phyloP scores from a whole-genome alignment of 1,284 basidiomycete species.

The Moesziomyces parantarcticus region DNA sequence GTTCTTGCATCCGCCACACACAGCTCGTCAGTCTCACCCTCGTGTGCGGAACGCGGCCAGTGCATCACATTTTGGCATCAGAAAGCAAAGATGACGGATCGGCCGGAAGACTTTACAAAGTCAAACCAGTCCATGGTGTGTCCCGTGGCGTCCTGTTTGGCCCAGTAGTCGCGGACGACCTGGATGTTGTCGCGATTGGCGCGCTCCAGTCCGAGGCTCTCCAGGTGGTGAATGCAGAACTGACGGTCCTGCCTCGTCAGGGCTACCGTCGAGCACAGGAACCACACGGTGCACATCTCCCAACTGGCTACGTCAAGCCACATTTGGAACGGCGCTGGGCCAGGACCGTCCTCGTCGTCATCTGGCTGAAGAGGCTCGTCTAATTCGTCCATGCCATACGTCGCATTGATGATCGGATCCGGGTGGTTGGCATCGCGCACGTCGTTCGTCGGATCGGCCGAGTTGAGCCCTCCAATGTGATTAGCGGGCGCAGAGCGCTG shows the following conservation, averaged over 20 bases:
- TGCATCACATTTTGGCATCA: conserved; percentile 1
- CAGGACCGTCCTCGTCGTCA: not conserved
- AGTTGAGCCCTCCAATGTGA: conserved; percentile 32
- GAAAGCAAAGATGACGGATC: conserved; percentile 43
- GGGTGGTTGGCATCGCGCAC: conserved; percentile 25
- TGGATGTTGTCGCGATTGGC: conserved; percentile 51
- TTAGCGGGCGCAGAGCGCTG: conserved; percentile 11
- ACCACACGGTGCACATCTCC: conserved; percentile 60
- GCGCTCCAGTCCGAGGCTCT: conserved; percentile 42
- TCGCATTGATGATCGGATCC: conserved; percentile 22
- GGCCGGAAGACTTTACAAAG: conserved; percentile 27
- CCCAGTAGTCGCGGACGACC: conserved; percentile 45
- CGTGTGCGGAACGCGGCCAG: too few species aligned
- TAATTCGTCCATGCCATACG: conserved; percentile 1
- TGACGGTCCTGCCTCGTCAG: conserved; percentile 31
- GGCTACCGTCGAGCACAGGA: conserved; percentile 45
- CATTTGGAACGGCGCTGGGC: conserved; percentile 34
- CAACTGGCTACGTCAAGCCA: conserved; percentile 48
- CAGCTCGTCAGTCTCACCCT: too few species aligned
- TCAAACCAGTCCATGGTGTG: conserved; percentile 50
- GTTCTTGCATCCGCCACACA: too few species aligned
- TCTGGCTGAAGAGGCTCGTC: not conserved
- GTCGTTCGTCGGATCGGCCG: conserved; percentile 2
- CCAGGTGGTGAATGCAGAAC: conserved; percentile 47
- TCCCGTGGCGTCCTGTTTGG: conserved; percentile 40